Base-by-base conservation (phyloP, 352 stramenopile species). In the Phytopythium aichiense region DNA sequence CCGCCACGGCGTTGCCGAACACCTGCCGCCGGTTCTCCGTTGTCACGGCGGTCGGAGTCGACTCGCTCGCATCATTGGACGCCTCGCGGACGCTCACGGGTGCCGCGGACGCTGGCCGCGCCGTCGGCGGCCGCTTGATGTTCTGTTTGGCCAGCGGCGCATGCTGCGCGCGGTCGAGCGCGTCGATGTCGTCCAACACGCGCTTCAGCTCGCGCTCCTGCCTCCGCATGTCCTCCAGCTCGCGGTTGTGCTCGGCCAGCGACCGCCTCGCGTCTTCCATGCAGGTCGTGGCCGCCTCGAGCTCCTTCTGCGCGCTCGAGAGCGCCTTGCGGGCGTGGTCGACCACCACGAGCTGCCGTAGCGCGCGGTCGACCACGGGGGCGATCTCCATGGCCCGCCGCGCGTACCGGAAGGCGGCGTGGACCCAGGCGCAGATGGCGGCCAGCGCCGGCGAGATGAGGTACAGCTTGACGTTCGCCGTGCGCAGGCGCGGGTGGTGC, bases 331-430 rank as follows among this genome's bases (percentile, higher is more conserved):
- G 73, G 33, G 87, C 63, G 9, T 74, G 65, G 23, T 90, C 78
- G 4, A 92, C 40, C 13, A 92, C 65, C 0, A 88, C 54, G 0
- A 88, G 66, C 51, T 91, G 83, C 11, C 70, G 56, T 22, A 88
- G 60, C 20, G 85, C 71, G 15, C 83, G 74, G 35, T 84, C 74
- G 33, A 87, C 74, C 1, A 84, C 80, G 0, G 83, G 83, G 16
- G 64, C 77, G 49, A 94, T 89, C 65, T 94, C 83, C 15, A 63
- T 80, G 2, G 81, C 83, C 28, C 77, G 76, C 22, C 77, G 83
- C 0, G 85, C 85, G 45, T 89, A 94, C 56, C 84, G 77, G 61
- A 79, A 89, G 2, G 83, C 85, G 0, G 81, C 83, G 22, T 84
- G 81, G 13, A 94, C 85, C 82, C 85, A 94, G 43, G 66, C 63